Evolutionary conservation across 116 monocot species (phyloP), one percentile per base, ranked within the genome.

Genomic region (Cymodocea nodosa): DNA sequence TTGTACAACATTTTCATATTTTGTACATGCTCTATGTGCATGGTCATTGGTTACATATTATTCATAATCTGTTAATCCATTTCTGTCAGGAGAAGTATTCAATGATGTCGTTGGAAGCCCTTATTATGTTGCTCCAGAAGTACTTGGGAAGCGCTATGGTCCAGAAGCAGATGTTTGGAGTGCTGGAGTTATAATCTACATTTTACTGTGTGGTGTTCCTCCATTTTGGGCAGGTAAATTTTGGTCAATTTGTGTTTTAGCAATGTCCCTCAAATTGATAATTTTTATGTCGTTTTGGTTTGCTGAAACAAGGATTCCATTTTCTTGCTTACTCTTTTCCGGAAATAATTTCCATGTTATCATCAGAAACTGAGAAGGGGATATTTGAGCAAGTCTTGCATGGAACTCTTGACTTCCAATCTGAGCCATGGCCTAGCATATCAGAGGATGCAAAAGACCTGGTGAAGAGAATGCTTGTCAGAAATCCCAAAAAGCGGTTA

Each of bases 361-460:
- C 48, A 51, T 64, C 66, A 95, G 94, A 95, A 76, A 77, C 71
- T 19, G 94, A 95, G 72, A 83, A 95, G 73, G 94, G 85, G 22
- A 95, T 95, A 78, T 95, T 95, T 74, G 90, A 95, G 62, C 79
- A 95, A 80, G 87, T 95, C 65, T 80, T 95, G 53, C 72, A 81
- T 76, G 95, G 90, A 18, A 60, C 71, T 40, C 90, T 95, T 54
- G 95, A 95, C 60, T 95, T 95, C 64, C 64, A 84, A 52, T 75
- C 83, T 53, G 95, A 95, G 16, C 95, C 95, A 65, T 95, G 95
- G 94, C 94, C 94, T 69, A 90, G 74, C 71, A 95, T 95, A 58
- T 95, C 94, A 54, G 81, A 89, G 8, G 78, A 83, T 70, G 94
- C 94, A 4, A 95, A 95, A 76, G 90, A 95, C 84, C 73, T 95